These are phyloP conservation scores for Elaeis guineensis DNA, from an alignment of 176 grass and related monocot genomes.

Conservation along the genomic window DNA sequence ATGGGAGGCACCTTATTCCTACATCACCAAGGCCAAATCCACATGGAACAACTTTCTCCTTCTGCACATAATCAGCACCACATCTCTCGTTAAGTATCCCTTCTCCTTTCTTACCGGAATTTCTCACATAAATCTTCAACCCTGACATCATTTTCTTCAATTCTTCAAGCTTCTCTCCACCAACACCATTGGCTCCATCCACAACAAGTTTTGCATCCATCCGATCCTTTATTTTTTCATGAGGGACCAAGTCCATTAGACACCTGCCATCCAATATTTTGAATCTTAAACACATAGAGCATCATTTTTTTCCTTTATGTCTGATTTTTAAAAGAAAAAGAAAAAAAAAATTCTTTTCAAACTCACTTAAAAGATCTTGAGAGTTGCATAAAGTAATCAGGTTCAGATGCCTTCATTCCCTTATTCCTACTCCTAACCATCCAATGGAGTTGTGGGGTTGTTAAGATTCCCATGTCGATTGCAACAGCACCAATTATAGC, in stretches of 20 bases:
- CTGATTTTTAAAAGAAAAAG: no score
- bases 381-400: conserved; percentile 71
- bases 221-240: conserved; percentile 22
- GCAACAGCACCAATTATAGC: conserved; percentile 51
- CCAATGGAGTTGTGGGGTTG: conserved; percentile 90
- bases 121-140: conserved; percentile 55
- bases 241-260: conserved; percentile 52
- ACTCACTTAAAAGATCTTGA: conserved; percentile 62
- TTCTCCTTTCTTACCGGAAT: conserved; percentile 70
- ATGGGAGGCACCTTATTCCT: conserved; percentile 38
- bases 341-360: neutral
- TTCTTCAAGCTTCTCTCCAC: conserved; percentile 62
- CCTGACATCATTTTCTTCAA: conserved; percentile 42
- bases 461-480: conserved; percentile 75
- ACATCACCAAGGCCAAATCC: conserved; percentile 51
- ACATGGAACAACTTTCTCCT: conserved; percentile 66
- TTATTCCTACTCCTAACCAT: conserved; percentile 75
- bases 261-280: conserved; percentile 5
- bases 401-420: conserved; percentile 44
- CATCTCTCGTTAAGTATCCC: conserved; percentile 85
- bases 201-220: conserved; percentile 50
- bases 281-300: neutral
- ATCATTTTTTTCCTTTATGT: neutral
- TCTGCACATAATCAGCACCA: conserved; percentile 96
- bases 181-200: conserved; percentile 89